These are phyloP conservation scores for Ophiostoma montium DNA, from an alignment of 2,329 filamentous ascomycete species.

Conservation along the genomic window DNA sequence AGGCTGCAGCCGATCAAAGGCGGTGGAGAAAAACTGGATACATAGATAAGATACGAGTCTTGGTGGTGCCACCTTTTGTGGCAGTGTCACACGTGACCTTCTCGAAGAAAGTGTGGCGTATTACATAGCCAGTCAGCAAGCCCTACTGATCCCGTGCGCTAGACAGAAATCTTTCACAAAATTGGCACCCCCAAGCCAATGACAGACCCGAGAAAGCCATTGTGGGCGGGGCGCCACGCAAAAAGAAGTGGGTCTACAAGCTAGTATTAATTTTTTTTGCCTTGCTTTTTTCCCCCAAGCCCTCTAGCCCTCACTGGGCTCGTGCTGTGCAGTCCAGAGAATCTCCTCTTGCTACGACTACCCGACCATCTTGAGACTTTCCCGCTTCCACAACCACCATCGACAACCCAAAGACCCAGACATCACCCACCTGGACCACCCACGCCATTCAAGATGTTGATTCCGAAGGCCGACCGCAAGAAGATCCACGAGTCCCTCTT, in stretches of 20 bases:
- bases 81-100: background rate
- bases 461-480: constrained; percentile 99
- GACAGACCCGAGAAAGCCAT: background rate
- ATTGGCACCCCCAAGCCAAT: constrained; percentile 5
- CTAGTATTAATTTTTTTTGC: constrained; percentile 5
- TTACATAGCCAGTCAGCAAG: constrained; percentile 7
- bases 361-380: constrained; percentile 2
- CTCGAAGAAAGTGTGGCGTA: no score
- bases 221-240: background rate
- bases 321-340: background rate
- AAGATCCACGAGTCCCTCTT: constrained; percentile 98
- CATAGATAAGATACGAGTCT: background rate
- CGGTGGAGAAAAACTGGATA: background rate
- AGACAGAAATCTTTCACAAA: constrained; percentile 5
- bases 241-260: background rate
- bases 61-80: background rate
- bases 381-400: constrained; percentile 6
- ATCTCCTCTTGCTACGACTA: constrained; percentile 3
- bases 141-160: constrained; percentile 14
- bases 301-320: background rate
- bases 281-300: background rate
- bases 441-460: constrained; percentile 61
- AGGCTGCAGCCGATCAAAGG: background rate
- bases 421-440: constrained; percentile 16
- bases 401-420: constrained; percentile 17